Conservation (phyloP, 192 early-diverging fungal genomes). For the Globomyces pollinis-pini region DNA sequence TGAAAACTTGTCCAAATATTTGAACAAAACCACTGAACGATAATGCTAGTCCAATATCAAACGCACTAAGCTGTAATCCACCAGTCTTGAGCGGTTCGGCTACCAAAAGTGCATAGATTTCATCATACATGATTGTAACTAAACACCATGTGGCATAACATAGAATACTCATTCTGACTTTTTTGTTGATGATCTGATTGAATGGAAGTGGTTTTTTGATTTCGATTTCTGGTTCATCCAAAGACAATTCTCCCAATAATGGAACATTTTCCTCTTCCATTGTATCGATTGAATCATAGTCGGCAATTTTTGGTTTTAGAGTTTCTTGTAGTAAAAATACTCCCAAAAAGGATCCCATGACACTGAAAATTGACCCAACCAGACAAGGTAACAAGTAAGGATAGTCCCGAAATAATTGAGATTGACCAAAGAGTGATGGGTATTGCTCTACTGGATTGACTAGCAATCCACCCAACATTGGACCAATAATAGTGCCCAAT, state of each 20-base stretch:
- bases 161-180: background rate
- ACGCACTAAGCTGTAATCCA: slow-evolving; percentile 22
- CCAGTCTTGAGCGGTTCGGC: slow-evolving; percentile 12
- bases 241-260: too few relatives aligned
- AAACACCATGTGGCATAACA: slow-evolving; percentile 10
- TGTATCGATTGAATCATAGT: background rate
- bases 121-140: slow-evolving; percentile 11
- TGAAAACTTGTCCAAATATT: slow-evolving; percentile 17
- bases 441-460: slow-evolving; percentile 58
- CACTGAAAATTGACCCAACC: slow-evolving; percentile 49
- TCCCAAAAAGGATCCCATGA: slow-evolving; percentile 26
- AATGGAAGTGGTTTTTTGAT: background rate
- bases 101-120: slow-evolving; percentile 18
- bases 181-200: background rate
- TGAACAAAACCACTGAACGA: slow-evolving; percentile 14
- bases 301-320: background rate
- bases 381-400: slow-evolving; percentile 74
- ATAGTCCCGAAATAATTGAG: slow-evolving; percentile 45
- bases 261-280: background rate
- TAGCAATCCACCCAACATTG: slow-evolving; percentile 64
- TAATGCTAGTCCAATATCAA: slow-evolving; percentile 15
- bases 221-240: too few relatives aligned
- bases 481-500: slow-evolving; percentile 46
- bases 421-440: slow-evolving; percentile 54
- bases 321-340: slow-evolving; percentile 60